A percentile compares a stretch with the other conserved stretches of the same genome.
These are phyloP conservation scores for Suillus americanus DNA, from an alignment of 768 basidiomycete genomes.

Conservation along the genomic window DNA sequence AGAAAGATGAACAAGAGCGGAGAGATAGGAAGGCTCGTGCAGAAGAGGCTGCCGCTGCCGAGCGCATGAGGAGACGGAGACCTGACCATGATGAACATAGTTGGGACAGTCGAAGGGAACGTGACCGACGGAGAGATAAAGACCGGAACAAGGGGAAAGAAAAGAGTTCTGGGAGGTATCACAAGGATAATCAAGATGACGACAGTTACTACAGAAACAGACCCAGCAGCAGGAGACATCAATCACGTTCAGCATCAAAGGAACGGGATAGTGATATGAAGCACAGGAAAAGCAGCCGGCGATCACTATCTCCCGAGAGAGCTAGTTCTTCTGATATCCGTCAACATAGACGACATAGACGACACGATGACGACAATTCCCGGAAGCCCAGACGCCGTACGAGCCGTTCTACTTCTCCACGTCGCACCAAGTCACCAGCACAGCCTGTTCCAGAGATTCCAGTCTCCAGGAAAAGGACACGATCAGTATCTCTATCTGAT, in stretches of 20 bases:
- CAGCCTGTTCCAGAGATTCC: constrained; percentile 4
- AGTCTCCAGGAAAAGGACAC: constrained; percentile 16
- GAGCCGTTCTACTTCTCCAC: constrained; percentile 15
- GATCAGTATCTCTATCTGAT: constrained; percentile 17
- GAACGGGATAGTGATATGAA: constrained; percentile 18
- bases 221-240: constrained; percentile 24
- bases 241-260: constrained; percentile 31
- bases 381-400: constrained; percentile 22
- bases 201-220: constrained; percentile 19
- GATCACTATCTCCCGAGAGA: constrained; percentile 17
- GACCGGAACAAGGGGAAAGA: constrained; percentile 45
- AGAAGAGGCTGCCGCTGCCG: constrained; percentile 73
- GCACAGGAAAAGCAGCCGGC: constrained; percentile 21
- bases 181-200: constrained; percentile 41
- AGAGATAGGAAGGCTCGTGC: constrained; percentile 64
- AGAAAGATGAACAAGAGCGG: constrained; percentile 65
- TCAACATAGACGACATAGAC: constrained; percentile 25
- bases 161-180: constrained; percentile 52
- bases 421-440: constrained; percentile 13
- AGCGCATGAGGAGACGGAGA: constrained; percentile 43
- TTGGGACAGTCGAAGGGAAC: constrained; percentile 38
- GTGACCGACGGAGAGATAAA: constrained; percentile 45
- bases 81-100: constrained; percentile 27
- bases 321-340: constrained; percentile 13
- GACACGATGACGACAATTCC: constrained; percentile 18